Percentiles rank a stretch among this genome's conserved stretches.
Evolutionary conservation across 2,329 filamentous ascomycete species (phyloP).

Genomic region (Neocatenulostroma microsporum): DNA sequence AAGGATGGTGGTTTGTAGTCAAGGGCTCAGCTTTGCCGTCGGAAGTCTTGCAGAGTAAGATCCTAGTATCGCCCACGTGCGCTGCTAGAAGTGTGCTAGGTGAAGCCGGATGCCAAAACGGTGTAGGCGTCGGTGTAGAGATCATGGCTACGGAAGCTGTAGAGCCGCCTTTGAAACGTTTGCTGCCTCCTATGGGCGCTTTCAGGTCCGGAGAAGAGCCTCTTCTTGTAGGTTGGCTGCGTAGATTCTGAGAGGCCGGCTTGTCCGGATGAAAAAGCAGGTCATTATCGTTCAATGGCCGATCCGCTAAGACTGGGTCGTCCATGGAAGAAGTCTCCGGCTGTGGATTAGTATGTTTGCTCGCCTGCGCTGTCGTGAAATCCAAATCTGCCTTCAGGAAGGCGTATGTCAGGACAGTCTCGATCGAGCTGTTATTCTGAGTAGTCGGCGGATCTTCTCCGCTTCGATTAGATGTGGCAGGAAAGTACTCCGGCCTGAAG

Average conservation of each 20-base stretch:
- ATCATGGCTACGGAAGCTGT: conserved; percentile 86
- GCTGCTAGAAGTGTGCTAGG: conserved; percentile 77
- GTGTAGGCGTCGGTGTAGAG: conserved; percentile 80
- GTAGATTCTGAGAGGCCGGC: conserved; percentile 32
- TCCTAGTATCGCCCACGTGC: conserved; percentile 88
- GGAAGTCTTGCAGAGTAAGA: conserved; percentile 78
- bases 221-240: conserved; percentile 31
- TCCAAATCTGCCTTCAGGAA: conserved; percentile 92
- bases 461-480: conserved; percentile 16
- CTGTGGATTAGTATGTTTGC: conserved; percentile 42
- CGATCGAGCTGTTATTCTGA: conserved; percentile 51
- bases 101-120: conserved; percentile 89
- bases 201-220: conserved; percentile 41
- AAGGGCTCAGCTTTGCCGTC: conserved; percentile 73
- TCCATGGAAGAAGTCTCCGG: conserved; percentile 36
- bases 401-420: conserved; percentile 78
- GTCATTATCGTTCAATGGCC: conserved; percentile 76
- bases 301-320: conserved; percentile 62
- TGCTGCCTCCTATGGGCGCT: conserved; percentile 60
- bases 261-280: conserved; percentile 60
- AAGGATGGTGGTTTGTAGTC: conserved; percentile 88
- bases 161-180: conserved; percentile 84
- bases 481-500: conserved; percentile 72
- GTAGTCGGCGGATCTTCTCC: conserved; percentile 7
- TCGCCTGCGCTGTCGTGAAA: conserved; percentile 82